These are phyloP conservation scores for Solanum pinnatisectum DNA, from an alignment of 257 asterid species.

Conservation along the genomic window DNA sequence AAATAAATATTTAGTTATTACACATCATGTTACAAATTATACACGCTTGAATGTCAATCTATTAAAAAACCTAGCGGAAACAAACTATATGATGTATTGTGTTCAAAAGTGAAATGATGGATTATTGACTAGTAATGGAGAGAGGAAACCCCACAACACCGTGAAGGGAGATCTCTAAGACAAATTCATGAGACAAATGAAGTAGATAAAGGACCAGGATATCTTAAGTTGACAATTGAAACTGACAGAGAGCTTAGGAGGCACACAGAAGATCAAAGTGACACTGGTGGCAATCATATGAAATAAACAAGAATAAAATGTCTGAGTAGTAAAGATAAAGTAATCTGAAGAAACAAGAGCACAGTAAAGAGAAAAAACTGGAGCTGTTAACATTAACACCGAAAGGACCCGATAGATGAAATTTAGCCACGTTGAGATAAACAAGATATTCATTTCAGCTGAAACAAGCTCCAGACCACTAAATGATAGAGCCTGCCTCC, in stretches of 20 bases:
- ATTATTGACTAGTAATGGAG: not conserved
- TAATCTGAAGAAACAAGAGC: not conserved
- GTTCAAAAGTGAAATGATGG: not conserved
- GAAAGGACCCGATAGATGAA: constrained; percentile 30
- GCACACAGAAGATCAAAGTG: not conserved
- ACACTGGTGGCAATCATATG: not conserved
- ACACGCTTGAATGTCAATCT: not conserved
- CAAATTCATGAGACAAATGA: not conserved
- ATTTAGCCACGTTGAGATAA: constrained; percentile 40
- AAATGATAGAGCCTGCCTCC: constrained; percentile 70
- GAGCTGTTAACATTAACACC: constrained; percentile 31
- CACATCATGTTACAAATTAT: not conserved
- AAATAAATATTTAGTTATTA: not conserved
- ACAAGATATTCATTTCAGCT: constrained; percentile 84
- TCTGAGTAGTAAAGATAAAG: not conserved
- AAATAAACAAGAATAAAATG: not conserved
- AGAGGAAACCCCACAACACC: not conserved
- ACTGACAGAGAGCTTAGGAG: not conserved
- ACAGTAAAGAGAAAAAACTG: not conserved
- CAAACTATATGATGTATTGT: not conserved
- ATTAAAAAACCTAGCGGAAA: not conserved
- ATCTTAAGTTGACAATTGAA: not conserved
- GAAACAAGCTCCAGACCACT: constrained; percentile 82
- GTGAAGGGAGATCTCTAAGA: not conserved
- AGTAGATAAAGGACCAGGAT: not conserved